phyloP scores from a whole-genome alignment of 1,284 basidiomycete species.

The Fomitopsis schrenkii region DNA sequence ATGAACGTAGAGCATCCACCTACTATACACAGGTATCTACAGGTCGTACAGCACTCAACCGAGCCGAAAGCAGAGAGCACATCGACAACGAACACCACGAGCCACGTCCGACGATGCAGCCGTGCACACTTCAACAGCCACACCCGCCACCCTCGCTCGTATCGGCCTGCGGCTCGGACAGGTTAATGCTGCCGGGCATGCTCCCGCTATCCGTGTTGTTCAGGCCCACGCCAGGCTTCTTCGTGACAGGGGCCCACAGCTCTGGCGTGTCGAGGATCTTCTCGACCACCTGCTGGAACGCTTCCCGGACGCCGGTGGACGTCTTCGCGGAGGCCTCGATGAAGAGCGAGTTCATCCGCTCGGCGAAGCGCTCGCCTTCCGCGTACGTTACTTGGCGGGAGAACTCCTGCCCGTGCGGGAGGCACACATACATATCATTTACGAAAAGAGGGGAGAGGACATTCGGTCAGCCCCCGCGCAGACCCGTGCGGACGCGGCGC shows the following conservation, averaged over 20 bases:
- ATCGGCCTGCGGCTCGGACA: slow-evolving; percentile 15
- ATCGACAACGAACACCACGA: not conserved
- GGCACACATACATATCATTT: not conserved
- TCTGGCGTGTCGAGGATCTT: slow-evolving; percentile 65
- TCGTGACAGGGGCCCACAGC: slow-evolving; percentile 46
- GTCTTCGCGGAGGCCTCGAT: slow-evolving; percentile 90
- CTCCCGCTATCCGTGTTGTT: slow-evolving; percentile 12
- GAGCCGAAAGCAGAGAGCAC: not conserved
- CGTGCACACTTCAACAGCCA: slow-evolving; percentile 10
- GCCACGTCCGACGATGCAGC: not conserved
- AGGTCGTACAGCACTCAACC: not conserved
- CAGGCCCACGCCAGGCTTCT: slow-evolving; percentile 6
- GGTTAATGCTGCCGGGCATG: slow-evolving; percentile 37
- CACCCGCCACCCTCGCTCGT: slow-evolving; percentile 18
- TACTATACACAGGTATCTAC: not conserved
- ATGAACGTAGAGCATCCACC: not conserved
- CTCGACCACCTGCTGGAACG: slow-evolving; percentile 79
- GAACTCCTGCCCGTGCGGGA: slow-evolving; percentile 58
- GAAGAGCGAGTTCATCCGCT: slow-evolving; percentile 79
- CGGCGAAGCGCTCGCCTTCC: slow-evolving; percentile 82
- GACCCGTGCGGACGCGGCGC: slow-evolving; percentile 8
- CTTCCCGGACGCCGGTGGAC: slow-evolving; percentile 71
- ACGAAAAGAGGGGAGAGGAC: not conserved
- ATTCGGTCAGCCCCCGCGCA: not conserved
- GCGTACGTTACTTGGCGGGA: slow-evolving; percentile 81